phyloP scores from a whole-genome alignment of 2,329 filamentous ascomycete genomes.

The Emmonsiellopsis sp. region DNA sequence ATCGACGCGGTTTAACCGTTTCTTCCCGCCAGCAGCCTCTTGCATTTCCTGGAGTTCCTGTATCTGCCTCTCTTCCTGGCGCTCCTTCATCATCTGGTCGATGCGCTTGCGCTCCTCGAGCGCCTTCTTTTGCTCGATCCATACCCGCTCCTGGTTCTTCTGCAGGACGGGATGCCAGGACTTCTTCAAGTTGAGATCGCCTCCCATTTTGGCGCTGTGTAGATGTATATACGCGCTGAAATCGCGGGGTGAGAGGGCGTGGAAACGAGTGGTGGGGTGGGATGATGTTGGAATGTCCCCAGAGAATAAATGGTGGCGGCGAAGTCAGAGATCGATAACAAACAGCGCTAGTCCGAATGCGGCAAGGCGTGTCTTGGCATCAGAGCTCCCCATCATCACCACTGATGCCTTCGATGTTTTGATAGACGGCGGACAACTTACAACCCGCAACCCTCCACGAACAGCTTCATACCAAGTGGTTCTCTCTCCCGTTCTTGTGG shows the following conservation, averaged over 20 bases:
- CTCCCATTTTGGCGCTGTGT: slow-evolving; percentile 42
- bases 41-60: slow-evolving; percentile 87
- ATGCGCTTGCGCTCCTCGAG: slow-evolving; percentile 91
- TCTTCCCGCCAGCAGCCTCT: slow-evolving; percentile 76
- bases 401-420: neutral
- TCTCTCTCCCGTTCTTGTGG: no score
- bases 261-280: neutral
- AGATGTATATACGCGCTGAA: neutral
- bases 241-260: neutral
- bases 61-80: slow-evolving; percentile 84
- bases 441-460: no score
- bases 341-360: neutral
- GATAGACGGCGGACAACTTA: no score
- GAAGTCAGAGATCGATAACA: neutral
- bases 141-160: slow-evolving; percentile 84
- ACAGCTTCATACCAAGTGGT: no score
- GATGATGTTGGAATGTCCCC: neutral
- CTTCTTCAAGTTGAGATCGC: slow-evolving; percentile 90
- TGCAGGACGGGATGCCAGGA: slow-evolving; percentile 88
- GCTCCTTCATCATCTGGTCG: slow-evolving; percentile 82
- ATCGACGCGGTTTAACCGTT: slow-evolving; percentile 74
- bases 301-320: neutral
- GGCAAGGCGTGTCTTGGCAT: neutral
- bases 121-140: slow-evolving; percentile 84
- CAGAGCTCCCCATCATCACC: neutral